Evolutionary conservation across 805 yeast species (phyloP).

Genomic region (Vanderwaltozyma polyspora): DNA sequence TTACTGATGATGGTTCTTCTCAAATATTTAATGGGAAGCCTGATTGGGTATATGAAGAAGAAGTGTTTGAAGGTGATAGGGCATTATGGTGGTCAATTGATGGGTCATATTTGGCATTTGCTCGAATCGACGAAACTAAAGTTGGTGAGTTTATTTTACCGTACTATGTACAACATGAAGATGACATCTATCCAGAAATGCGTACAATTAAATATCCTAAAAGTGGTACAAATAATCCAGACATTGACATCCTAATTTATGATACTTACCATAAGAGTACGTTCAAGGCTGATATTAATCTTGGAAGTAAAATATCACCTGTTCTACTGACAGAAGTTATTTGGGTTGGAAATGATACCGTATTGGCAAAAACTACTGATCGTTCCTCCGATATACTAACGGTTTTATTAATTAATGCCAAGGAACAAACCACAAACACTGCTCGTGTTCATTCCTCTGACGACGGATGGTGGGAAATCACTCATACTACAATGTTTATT

Average conservation of each 20-base stretch:
- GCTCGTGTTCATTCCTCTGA: conserved; percentile 40
- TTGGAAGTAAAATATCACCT: conserved; percentile 28
- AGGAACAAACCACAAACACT: conserved; percentile 25
- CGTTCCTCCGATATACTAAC: conserved; percentile 58
- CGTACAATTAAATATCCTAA: conserved; percentile 67
- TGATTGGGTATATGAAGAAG: conserved; percentile 93
- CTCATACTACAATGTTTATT: conserved; percentile 48
- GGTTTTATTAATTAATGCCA: conserved; percentile 42
- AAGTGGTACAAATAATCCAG: conserved; percentile 69
- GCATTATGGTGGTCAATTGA: conserved; percentile 85
- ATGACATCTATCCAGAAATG: conserved; percentile 49
- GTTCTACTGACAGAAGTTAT: conserved; percentile 53
- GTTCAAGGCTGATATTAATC: conserved; percentile 34
- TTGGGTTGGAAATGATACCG: conserved; percentile 51
- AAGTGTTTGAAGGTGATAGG: conserved; percentile 57
- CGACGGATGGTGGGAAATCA: conserved; percentile 70
- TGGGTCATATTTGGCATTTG: conserved; percentile 52
- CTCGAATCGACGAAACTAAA: conserved; percentile 59
- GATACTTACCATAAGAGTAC: conserved; percentile 24
- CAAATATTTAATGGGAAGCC: conserved; percentile 78
- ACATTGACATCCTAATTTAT: conserved; percentile 42
- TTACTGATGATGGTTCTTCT: conserved; percentile 61
- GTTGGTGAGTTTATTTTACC: conserved; percentile 70
- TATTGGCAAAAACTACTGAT: conserved; percentile 48
- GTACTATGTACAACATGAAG: conserved; percentile 51